Percentiles rank a stretch among this genome's conserved stretches.
Conservation (phyloP, 192 early-diverging fungal species). For the Coemansia sp. region DNA sequence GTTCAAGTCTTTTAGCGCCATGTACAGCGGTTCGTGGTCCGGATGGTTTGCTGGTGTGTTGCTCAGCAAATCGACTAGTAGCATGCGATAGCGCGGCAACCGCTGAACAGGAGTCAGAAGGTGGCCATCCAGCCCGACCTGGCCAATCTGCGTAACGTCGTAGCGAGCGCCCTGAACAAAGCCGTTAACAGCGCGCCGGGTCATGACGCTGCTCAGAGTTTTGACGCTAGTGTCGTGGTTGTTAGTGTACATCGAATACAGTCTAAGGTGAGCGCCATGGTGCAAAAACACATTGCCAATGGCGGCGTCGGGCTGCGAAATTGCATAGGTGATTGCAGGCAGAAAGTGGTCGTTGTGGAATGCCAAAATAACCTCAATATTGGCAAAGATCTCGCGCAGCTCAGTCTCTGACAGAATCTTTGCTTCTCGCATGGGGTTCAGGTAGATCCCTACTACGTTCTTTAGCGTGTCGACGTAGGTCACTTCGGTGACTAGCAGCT, state of each 20-base stretch:
- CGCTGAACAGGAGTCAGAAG: constrained; percentile 90
- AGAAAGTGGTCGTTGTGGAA: constrained; percentile 68
- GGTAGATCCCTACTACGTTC: constrained; percentile 65
- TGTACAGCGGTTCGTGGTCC: constrained; percentile 65
- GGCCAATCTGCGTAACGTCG: constrained; percentile 62
- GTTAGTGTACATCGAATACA: constrained; percentile 83
- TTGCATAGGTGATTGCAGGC: constrained; percentile 48
- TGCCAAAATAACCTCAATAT: constrained; percentile 71
- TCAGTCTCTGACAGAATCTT: constrained; percentile 57
- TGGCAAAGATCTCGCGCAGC: constrained; percentile 71
- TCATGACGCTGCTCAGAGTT: constrained; percentile 53
- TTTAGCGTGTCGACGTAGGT: constrained; percentile 82
- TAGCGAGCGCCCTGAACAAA: constrained; percentile 40
- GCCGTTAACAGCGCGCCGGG: constrained; percentile 24
- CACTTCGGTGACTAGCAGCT: constrained; percentile 79
- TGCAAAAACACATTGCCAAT: constrained; percentile 76
- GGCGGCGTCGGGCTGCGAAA: constrained; percentile 29
- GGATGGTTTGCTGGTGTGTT: constrained; percentile 70
- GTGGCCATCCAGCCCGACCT: constrained; percentile 79
- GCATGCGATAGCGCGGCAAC: constrained; percentile 86
- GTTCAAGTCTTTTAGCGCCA: constrained; percentile 67
- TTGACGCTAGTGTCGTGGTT: constrained; percentile 72
- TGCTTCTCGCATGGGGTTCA: constrained; percentile 52
- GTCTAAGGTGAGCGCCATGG: constrained; percentile 72
- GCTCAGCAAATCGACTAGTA: constrained; percentile 79